Evolutionary conservation across 495 filamentous ascomycete genomes (phyloP), one percentile per base, ranked within the genome.

Genomic region (Trypethelium eluteriae): DNA sequence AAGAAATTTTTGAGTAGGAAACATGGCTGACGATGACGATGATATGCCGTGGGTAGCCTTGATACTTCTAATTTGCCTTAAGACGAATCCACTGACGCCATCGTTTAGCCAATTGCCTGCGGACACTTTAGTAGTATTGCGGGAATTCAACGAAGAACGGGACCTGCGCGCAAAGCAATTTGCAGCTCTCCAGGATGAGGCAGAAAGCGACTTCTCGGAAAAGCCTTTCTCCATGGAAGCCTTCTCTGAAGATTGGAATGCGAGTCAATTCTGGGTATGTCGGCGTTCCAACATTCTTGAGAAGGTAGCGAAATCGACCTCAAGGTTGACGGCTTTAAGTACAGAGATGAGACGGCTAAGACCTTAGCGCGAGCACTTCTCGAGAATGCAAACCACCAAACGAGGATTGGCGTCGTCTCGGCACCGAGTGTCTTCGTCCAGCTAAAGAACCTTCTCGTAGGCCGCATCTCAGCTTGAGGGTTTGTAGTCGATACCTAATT

Each of bases 201-300:
- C 81, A 67, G 47, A 80, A 75, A 41, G 80, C 76, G n/a, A 83
- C 79, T 74, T 76, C 77, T 39, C 62, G 3, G 38, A 62, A 50
- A 71, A 18, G 39, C 72, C 76, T 47, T 67, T 89, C 39, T 85
- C 82, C 5, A 93, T 93, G 81, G 86, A 88, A 2, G 78, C 82
- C 14, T 93, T 93, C 74, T 77, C 79, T 0, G 90, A 93, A 77
- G 87, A 93, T 74, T 93, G 90, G 90, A 88, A 92, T 66, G 82
- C 88, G 65, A 86, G 83, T 64, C 90, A 93, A 74, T 92, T 93
- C 71, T 90, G 89, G 88, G 86, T 88, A 76, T 0, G 79, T 73
- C 63, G 35, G 56, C 32, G 64, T 39, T 53, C 38, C 66, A 35
- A 53, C 38, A 41, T 36, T 16, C 11, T 49, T 34, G 5, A 34